phyloP scores from a whole-genome alignment of 345 rosid genomes.

The Boechera divaricarpa region DNA sequence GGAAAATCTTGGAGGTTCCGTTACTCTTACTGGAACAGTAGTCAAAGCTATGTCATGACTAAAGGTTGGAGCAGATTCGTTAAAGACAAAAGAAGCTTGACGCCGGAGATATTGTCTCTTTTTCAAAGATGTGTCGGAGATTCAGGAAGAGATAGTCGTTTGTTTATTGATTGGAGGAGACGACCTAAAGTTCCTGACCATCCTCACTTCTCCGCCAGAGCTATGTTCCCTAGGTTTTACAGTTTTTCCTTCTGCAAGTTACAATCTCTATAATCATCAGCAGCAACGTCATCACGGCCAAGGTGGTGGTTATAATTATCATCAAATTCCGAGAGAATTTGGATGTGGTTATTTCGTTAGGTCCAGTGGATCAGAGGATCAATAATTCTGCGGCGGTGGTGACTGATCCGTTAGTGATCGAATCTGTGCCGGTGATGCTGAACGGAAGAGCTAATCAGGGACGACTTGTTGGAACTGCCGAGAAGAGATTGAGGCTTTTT shows the following conservation, averaged over 20 bases:
- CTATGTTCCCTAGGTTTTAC: constrained; percentile 67
- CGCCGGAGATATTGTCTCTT: constrained; percentile 91
- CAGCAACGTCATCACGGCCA: constrained; percentile 42
- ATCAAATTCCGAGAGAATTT: constrained; percentile 43
- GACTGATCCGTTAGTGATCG: constrained; percentile 42
- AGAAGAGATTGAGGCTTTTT: constrained; percentile 63
- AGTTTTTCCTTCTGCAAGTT: constrained; percentile 49
- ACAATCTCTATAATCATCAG: constrained; percentile 42
- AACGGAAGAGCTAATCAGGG: constrained; percentile 32
- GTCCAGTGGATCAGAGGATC: constrained; percentile 45
- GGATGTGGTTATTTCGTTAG: constrained; percentile 44
- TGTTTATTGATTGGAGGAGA: constrained; percentile 89
- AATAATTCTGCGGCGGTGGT: constrained; percentile 1
- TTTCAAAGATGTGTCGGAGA: constrained; percentile 80
- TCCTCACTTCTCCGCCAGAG: constrained; percentile 50
- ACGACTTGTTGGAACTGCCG: constrained; percentile 36
- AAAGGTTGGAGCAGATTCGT: constrained; percentile 98
- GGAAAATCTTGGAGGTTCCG: constrained; percentile 89
- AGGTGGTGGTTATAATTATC: constrained; percentile 20
- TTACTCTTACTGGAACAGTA: constrained; percentile 95
- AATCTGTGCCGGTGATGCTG: constrained; percentile 47
- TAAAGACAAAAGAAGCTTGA: constrained; percentile 92
- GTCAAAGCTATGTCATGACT: constrained; percentile 98
- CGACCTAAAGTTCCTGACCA: constrained; percentile 58
- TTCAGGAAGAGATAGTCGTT: constrained; percentile 51